A percentile compares a stretch with the other conserved stretches of the same genome.
Conservation (phyloP, 805 yeast species). For the Pichia pseudocactophila region DNA sequence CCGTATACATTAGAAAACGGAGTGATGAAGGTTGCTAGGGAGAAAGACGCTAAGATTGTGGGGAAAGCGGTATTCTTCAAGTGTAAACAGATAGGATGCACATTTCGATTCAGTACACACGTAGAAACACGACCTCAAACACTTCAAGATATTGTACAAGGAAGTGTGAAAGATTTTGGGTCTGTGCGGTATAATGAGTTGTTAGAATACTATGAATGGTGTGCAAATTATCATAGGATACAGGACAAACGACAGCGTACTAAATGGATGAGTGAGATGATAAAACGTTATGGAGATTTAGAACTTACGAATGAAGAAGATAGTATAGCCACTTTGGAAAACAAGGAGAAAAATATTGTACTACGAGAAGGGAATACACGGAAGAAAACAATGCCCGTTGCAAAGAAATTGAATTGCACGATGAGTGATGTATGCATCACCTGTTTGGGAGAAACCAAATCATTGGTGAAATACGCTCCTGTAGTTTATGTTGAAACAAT, state of each 20-base stretch:
- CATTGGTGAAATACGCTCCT: not conserved
- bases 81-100: conserved; percentile 31
- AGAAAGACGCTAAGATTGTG: conserved; percentile 7
- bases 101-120: conserved; percentile 30
- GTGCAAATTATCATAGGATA: conserved; percentile 13
- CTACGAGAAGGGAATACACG: not conserved
- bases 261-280: conserved; percentile 10
- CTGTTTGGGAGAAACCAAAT: not conserved
- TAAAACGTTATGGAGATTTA: conserved; percentile 13
- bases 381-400: not conserved
- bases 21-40: conserved; percentile 1
- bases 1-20: conserved; percentile 11
- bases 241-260: conserved; percentile 6
- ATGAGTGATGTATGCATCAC: conserved; percentile 7
- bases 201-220: conserved; percentile 13
- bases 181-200: conserved; percentile 13
- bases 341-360: not conserved
- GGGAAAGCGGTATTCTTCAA: conserved; percentile 31
- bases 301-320: conserved; percentile 17
- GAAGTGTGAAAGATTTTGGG: conserved; percentile 8
- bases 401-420: conserved; percentile 20
- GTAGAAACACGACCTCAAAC: conserved; percentile 35
- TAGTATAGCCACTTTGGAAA: conserved; percentile 1
- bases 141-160: conserved; percentile 23
- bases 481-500: not conserved